Evolutionary conservation across 2,329 filamentous ascomycete genomes (phyloP), one percentile per base, ranked within the genome.

Genomic region (Claviceps cyperi): DNA sequence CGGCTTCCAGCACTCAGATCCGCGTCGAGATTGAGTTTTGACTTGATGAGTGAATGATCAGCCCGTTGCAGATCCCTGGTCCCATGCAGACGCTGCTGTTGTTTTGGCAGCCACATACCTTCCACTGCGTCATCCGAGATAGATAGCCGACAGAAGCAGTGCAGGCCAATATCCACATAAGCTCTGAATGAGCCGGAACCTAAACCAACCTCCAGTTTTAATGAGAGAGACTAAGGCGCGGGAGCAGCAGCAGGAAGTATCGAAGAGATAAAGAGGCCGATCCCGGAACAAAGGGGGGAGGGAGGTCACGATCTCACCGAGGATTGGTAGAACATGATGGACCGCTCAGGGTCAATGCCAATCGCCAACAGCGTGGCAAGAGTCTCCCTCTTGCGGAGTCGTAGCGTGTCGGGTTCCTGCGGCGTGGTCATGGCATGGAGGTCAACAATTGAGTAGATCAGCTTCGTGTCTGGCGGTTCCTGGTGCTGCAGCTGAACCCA

Each of bases 121-220:
- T 98, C 90, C 92, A 98, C 66, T 97, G 92, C 28, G 92, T 97
- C 92, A 98, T 98, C n/a, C 92, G 77, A 9, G 84, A 84, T n/a
- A 98, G 71, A 67, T 95, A 94, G 39, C 92, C 92, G 66, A 92
- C 89, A 5, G 86, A 91, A 22, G 92, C 86, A 48, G 86, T 85
- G 57, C 90, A 96, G 62, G 87, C 91, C 54, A 98, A 69, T 61
- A 97, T 89, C 92, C 92, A 98, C 86, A 95, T 94, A 55, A 98
- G 75, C 66, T 97, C 90, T 4, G 85, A 72, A 68, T 97, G 92
- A 45, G 83, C 81, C 17, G 81, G 73, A 2, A 90, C 81, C 80
- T 86, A 28, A 11, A 1, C 9, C 37, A 15, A 19, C 9, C 28
- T 32, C 28, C 28, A 11, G 28, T 32, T 32, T 32, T 32, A 32